These are phyloP conservation scores for Pelargonium australe DNA, from an alignment of 441 rosid species.

Conservation along the genomic window DNA sequence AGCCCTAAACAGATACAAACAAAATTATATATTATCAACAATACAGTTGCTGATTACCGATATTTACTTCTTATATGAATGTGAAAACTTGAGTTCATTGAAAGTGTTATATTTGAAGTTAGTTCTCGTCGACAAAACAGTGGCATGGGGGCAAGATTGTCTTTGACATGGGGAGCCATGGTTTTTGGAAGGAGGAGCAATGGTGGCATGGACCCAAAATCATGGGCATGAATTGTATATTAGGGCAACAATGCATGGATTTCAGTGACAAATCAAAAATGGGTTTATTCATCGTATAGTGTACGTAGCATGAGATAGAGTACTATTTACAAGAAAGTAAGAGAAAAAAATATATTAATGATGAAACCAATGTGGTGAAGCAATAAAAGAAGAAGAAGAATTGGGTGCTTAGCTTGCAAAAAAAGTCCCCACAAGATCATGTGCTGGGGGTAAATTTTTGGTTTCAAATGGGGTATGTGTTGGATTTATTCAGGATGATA, in stretches of 20 bases:
- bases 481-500: no score
- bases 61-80: no score
- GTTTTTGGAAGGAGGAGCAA: conserved; percentile 2
- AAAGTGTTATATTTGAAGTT: no score
- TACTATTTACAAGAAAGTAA: neutral
- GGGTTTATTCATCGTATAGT: conserved; percentile 26
- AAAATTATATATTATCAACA: no score
- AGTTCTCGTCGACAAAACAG: neutral
- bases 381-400: conserved; percentile 23
- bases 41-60: no score
- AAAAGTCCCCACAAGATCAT: conserved; percentile 15
- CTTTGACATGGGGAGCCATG: neutral
- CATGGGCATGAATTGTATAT: neutral
- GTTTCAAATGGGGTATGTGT: no score
- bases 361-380: conserved; percentile 19
- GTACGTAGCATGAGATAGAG: conserved; percentile 25
- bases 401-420: conserved; percentile 28
- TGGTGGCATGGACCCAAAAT: neutral
- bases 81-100: no score
- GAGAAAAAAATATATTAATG: neutral
- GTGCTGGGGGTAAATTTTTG: no score
- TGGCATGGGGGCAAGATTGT: conserved; percentile 1
- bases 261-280: conserved; percentile 38
- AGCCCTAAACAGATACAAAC: no score
- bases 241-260: conserved; percentile 24